phyloP scores from a whole-genome alignment of 306 rosid species.

The Acacia acuminata region DNA sequence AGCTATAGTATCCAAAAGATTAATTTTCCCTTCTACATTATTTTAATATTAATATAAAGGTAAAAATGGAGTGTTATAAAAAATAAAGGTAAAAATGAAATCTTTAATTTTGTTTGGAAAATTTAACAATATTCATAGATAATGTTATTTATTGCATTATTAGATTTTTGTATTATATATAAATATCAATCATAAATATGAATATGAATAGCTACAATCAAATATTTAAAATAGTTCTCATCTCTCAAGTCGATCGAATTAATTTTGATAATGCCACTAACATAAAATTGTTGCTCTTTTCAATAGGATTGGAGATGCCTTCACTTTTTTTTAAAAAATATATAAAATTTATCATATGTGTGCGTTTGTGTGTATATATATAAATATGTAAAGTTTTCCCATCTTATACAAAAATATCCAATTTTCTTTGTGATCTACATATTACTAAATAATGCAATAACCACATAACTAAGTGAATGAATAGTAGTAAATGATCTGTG shows the following conservation, averaged over 20 bases:
- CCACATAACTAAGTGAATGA: neutral
- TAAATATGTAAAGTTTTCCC: too few relatives aligned
- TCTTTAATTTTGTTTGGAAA: too few relatives aligned
- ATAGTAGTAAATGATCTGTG: neutral
- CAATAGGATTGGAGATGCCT: neutral
- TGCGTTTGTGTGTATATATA: rapidly evolving
- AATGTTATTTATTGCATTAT: neutral
- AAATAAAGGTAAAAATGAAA: too few relatives aligned
- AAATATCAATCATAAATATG: neutral
- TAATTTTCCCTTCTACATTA: too few relatives aligned
- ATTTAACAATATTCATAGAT: neutral
- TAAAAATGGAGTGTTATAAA: too few relatives aligned
- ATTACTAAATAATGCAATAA: neutral
- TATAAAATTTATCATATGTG: too few relatives aligned
- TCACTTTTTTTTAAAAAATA: too few relatives aligned
- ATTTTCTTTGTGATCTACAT: too few relatives aligned
- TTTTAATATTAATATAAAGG: too few relatives aligned
- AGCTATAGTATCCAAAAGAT: too few relatives aligned
- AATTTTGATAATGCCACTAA: neutral
- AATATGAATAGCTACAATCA: neutral
- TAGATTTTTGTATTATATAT: neutral
- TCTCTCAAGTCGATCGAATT: neutral
- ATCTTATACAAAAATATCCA: too few relatives aligned
- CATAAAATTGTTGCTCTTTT: neutral
- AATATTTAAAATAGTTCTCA: neutral